Evolutionary conservation across 2,329 filamentous ascomycete genomes (phyloP).

Genomic region (Aspergillus fischeri): DNA sequence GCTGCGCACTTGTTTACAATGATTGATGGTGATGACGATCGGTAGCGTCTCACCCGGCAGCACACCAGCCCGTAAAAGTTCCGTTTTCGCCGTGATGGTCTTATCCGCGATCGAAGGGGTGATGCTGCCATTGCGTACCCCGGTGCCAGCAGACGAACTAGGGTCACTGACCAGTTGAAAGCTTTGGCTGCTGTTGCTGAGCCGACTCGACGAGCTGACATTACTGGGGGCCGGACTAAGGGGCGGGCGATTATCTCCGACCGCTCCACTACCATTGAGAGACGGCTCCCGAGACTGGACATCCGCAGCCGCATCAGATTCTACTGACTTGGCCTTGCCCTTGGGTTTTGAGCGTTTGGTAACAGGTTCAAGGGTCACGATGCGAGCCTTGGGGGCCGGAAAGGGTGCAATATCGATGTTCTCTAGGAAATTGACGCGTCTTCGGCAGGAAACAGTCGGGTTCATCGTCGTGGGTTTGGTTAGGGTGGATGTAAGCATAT

Average conservation of each 20-base stretch:
- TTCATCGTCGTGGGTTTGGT: conserved; percentile 84
- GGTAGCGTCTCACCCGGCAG: conserved; percentile 79
- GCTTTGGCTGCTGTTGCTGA: conserved; percentile 61
- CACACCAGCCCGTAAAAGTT: conserved; percentile 76
- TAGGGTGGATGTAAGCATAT: conserved; percentile 83
- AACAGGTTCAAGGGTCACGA: conserved; percentile 83
- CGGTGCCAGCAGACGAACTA: conserved; percentile 35
- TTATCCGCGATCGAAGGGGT: conserved; percentile 59
- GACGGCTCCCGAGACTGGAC: conserved; percentile 46
- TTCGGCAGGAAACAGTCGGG: conserved; percentile 73
- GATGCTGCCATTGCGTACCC: conserved; percentile 46
- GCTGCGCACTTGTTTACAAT: conserved; percentile 85
- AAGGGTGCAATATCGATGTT: conserved; percentile 79
- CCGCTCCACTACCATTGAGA: conserved; percentile 27
- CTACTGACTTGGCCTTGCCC: conserved; percentile 44
- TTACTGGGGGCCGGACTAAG: conserved; percentile 58
- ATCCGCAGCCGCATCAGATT: conserved; percentile 39
- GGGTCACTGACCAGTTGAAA: conserved; percentile 50
- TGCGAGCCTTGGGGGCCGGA: conserved; percentile 68
- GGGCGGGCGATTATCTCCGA: conserved; percentile 36
- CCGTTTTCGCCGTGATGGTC: conserved; percentile 81
- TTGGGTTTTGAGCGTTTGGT: conserved; percentile 65
- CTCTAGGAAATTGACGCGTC: conserved; percentile 74
- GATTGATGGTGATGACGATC: conserved; percentile 75
- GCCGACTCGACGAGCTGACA: conserved; percentile 64